Evolutionary conservation across 768 basidiomycete species (phyloP).

Genomic region (Tulasnella sp.): DNA sequence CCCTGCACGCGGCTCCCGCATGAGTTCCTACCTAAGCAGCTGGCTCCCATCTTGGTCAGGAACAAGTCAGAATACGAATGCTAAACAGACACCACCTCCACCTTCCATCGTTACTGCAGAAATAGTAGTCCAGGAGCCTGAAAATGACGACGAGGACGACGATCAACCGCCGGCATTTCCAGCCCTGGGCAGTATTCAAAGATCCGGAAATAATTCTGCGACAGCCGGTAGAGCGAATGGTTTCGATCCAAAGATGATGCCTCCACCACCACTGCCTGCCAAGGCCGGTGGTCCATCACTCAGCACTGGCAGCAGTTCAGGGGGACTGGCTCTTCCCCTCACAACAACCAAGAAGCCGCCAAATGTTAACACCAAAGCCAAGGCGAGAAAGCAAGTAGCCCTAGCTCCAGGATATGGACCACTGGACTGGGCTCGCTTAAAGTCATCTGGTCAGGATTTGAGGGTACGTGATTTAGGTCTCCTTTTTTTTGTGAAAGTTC

Average conservation of each 20-base stretch:
- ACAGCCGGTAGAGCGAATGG: conserved; percentile 31
- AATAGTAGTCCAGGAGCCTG: background rate
- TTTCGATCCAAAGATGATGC: conserved; percentile 48
- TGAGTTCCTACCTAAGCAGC: conserved; percentile 18
- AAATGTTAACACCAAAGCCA: conserved; percentile 46
- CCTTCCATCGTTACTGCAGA: conserved; percentile 31
- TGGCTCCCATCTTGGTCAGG: conserved; percentile 17
- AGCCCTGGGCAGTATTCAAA: conserved; percentile 42
- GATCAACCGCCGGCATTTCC: conserved; percentile 73
- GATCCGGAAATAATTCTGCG: conserved; percentile 32
- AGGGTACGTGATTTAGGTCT: conserved; percentile 46
- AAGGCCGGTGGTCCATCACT: conserved; percentile 29
- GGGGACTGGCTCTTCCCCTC: conserved; percentile 43
- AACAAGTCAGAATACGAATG: background rate
- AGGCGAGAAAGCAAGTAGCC: conserved; percentile 67
- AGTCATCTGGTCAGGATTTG: conserved; percentile 73
- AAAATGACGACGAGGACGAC: conserved; percentile 41
- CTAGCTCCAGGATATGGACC: conserved; percentile 88
- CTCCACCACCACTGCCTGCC: conserved; percentile 45
- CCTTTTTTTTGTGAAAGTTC: background rate
- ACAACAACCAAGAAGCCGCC: conserved; percentile 59
- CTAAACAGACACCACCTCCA: background rate
- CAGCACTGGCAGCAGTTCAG: conserved; percentile 28
- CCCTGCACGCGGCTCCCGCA: background rate
- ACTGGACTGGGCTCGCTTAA: conserved; percentile 89